phyloP scores from a whole-genome alignment of 495 filamentous ascomycete genomes.

The Cercophora newfieldiana region DNA sequence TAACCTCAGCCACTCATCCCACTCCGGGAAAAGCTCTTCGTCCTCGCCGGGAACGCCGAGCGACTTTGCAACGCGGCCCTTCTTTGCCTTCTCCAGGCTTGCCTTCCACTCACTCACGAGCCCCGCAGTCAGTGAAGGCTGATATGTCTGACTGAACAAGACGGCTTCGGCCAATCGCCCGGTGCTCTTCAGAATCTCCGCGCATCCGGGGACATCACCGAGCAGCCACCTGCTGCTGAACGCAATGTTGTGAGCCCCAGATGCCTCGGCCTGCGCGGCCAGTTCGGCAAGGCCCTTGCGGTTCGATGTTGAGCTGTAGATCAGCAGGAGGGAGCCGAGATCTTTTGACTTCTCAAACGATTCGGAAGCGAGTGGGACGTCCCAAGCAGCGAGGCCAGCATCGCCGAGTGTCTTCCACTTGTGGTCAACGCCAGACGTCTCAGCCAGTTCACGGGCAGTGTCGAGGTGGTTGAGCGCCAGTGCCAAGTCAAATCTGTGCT shows the following conservation, averaged over 20 bases:
- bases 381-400: slow-evolving; percentile 82
- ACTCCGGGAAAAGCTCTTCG: slow-evolving; percentile 91
- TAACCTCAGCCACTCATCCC: slow-evolving; percentile 82
- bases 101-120: slow-evolving; percentile 78
- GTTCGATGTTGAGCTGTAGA: slow-evolving; percentile 81
- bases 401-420: slow-evolving; percentile 98
- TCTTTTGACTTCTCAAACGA: slow-evolving; percentile 91
- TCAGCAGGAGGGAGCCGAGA: slow-evolving; percentile 79
- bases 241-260: slow-evolving; percentile 84
- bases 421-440: slow-evolving; percentile 82
- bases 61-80: slow-evolving; percentile 76
- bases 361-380: slow-evolving; percentile 82
- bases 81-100: slow-evolving; percentile 74
- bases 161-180: slow-evolving; percentile 80
- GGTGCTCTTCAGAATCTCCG: slow-evolving; percentile 76
- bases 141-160: slow-evolving; percentile 91
- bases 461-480: slow-evolving; percentile 79
- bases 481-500: slow-evolving; percentile 95
- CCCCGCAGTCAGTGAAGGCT: slow-evolving; percentile 70
- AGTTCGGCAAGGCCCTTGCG: slow-evolving; percentile 69
- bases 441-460: slow-evolving; percentile 81
- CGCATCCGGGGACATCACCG: slow-evolving; percentile 77
- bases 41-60: slow-evolving; percentile 85
- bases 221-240: slow-evolving; percentile 90
- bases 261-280: slow-evolving; percentile 68